A percentile compares a stretch with the other conserved stretches of the same genome.
Conservation (phyloP, 2,329 filamentous ascomycete species). For the Colletotrichum lindemuthianum region DNA sequence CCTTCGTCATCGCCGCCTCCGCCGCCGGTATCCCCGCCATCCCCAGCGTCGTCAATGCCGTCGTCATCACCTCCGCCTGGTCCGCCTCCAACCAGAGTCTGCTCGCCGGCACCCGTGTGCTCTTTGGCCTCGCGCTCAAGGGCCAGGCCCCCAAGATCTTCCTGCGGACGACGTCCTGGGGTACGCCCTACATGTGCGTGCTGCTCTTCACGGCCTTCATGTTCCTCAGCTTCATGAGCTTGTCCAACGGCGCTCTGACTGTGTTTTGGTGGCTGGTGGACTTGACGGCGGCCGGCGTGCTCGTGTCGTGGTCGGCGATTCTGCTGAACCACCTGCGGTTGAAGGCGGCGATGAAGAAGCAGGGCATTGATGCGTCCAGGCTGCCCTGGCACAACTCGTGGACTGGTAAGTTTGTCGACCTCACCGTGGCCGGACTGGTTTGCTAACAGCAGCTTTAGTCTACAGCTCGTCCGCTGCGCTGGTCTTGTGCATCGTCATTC, state of each 20-base stretch:
- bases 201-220: conserved; percentile 65
- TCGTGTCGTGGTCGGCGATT: conserved; percentile 65
- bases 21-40: conserved; percentile 63
- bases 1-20: conserved; percentile 61
- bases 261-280: conserved; percentile 72
- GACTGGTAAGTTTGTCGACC: conserved; percentile 60
- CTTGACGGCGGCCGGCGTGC: conserved; percentile 60
- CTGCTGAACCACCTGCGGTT: conserved; percentile 69
- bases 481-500: conserved; percentile 68
- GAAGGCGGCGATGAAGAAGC: conserved; percentile 56
- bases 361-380: conserved; percentile 57
- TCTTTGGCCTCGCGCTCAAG: conserved; percentile 64
- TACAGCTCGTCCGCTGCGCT: conserved; percentile 71
- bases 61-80: conserved; percentile 63
- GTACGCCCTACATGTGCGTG: conserved; percentile 45
- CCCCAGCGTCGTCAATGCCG: conserved; percentile 64
- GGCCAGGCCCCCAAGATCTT: conserved; percentile 63
- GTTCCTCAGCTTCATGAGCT: conserved; percentile 69
- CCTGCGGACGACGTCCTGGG: conserved; percentile 28
- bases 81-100: conserved; percentile 63
- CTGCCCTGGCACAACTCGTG: conserved; percentile 73
- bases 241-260: conserved; percentile 65
- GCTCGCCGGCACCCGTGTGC: conserved; percentile 65
- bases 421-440: neutral
- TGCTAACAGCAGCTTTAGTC: conserved; percentile 48